These are phyloP conservation scores for Penicillium sp. DNA, from an alignment of 2,329 filamentous ascomycete species.

Conservation along the genomic window DNA sequence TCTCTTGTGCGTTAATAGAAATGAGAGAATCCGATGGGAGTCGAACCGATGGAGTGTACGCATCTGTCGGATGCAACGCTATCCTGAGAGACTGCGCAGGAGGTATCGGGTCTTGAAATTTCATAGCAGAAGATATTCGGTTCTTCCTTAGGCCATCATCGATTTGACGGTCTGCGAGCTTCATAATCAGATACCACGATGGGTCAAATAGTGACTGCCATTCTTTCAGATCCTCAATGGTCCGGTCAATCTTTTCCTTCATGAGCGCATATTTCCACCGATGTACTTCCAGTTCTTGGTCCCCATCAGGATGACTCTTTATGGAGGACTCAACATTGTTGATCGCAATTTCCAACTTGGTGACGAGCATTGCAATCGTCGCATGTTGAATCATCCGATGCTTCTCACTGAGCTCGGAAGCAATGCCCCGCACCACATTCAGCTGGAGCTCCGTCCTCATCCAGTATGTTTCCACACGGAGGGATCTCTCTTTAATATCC, in stretches of 20 bases:
- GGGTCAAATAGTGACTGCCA: conserved; percentile 2
- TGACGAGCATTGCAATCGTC: background rate
- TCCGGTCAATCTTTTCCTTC: conserved; percentile 9
- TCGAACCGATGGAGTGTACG: background rate
- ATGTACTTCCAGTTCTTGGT: background rate
- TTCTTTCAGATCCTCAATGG: background rate
- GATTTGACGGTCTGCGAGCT: background rate
- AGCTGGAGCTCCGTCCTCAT: background rate
- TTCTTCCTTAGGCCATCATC: background rate
- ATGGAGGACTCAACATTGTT: background rate
- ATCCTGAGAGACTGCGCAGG: background rate
- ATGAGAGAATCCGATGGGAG: background rate
- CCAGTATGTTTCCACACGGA: background rate
- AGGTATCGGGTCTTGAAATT: background rate
- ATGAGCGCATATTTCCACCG: background rate
- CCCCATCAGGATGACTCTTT: background rate
- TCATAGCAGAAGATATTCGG: background rate
- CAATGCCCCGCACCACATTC: background rate
- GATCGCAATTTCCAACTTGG: background rate
- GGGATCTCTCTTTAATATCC: background rate
- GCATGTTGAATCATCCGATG: background rate
- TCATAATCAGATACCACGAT: conserved; percentile 2
- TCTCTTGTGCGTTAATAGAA: background rate
- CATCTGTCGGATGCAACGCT: background rate
- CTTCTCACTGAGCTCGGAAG: background rate